A percentile compares a stretch with the other conserved stretches of the same genome.
Evolutionary conservation across 192 early-diverging fungal genomes (phyloP).

Genomic region (Backusella sp.): DNA sequence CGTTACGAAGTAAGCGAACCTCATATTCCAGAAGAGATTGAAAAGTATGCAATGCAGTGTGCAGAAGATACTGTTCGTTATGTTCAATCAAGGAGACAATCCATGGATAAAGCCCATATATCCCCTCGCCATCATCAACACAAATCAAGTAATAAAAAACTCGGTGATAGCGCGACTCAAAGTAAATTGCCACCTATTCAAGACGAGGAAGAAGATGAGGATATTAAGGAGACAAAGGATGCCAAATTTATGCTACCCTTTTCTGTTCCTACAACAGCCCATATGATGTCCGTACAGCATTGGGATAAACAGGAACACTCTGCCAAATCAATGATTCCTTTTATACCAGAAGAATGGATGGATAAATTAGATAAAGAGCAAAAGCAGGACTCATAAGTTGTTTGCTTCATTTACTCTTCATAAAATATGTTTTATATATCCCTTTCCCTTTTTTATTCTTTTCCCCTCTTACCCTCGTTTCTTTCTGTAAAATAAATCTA

Average conservation of each 20-base stretch:
- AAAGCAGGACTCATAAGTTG: neutral
- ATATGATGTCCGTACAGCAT: constrained; percentile 8
- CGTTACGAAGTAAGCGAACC: constrained; percentile 90
- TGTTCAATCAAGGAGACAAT: constrained; percentile 2
- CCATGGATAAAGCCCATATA: neutral
- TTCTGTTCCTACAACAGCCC: constrained; percentile 57
- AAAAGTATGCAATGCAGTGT: constrained; percentile 72
- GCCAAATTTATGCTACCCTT: constrained; percentile 58
- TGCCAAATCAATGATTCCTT: constrained; percentile 5
- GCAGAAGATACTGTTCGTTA: constrained; percentile 60
- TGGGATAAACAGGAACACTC: neutral
- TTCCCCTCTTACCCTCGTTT: neutral
- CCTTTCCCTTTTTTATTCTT: neutral
- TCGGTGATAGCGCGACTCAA: neutral
- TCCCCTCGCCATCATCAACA: neutral
- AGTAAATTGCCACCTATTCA: neutral
- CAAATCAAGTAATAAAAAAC: neutral
- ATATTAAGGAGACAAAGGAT: constrained; percentile 41
- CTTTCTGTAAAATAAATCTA: neutral
- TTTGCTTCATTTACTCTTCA: neutral
- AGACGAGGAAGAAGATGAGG: constrained; percentile 26
- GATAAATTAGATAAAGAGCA: constrained; percentile 27
- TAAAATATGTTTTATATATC: constrained; percentile 2
- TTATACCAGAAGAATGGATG: constrained; percentile 38
- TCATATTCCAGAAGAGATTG: constrained; percentile 68